Percentiles rank a stretch among this genome's conserved stretches.
phyloP scores from a whole-genome alignment of 805 yeast genomes.

The Starmerella potacharoeniae region DNA sequence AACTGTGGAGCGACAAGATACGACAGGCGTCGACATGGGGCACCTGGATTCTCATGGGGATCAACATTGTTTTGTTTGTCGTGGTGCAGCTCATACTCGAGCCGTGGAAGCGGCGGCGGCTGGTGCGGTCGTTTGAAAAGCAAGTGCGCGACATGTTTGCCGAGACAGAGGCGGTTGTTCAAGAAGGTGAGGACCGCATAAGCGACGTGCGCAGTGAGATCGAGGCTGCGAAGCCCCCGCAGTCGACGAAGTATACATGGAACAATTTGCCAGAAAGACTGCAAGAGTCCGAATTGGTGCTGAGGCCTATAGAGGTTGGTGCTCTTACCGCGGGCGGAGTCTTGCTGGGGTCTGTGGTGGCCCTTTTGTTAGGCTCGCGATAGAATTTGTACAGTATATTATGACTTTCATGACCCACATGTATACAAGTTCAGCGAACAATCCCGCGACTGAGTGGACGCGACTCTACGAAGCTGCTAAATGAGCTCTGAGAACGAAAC shows the following conservation, averaged over 20 bases:
- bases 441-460: no score
- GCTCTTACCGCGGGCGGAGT: constrained; percentile 9
- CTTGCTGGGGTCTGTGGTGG: background rate
- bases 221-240: background rate
- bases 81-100: constrained; percentile 80
- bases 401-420: no score
- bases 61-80: constrained; percentile 65
- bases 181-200: background rate
- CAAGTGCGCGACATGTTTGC: constrained; percentile 42
- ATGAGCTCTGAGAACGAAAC: no score
- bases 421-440: no score
- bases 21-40: constrained; percentile 95
- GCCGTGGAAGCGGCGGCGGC: constrained; percentile 80
- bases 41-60: constrained; percentile 78
- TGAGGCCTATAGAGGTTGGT: constrained; percentile 16
- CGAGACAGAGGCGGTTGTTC: background rate
- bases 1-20: constrained; percentile 95
- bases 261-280: constrained; percentile 5
- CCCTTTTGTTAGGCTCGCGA: background rate
- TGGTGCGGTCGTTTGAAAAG: constrained; percentile 74
- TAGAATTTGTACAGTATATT: background rate
- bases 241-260: constrained; percentile 3
- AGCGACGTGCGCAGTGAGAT: background rate
- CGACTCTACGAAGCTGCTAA: no score
- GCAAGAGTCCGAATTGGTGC: constrained; percentile 3